Evolutionary conservation across 768 basidiomycete species (phyloP).

Genomic region (Cystofilobasidium ferigula): DNA sequence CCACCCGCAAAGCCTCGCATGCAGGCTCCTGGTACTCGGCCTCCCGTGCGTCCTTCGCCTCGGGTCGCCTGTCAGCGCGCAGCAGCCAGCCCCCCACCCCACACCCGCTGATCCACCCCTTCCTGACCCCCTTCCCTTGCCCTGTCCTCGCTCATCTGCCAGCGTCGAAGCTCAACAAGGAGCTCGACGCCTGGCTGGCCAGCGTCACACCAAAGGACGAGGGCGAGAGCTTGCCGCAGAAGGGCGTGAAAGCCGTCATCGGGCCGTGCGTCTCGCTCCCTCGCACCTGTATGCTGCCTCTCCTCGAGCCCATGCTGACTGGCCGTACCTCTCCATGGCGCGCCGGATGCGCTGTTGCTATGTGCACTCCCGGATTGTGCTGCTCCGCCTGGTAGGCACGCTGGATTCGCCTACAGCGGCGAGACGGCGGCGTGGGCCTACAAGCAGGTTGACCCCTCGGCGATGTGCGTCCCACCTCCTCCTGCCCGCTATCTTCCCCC

Average conservation of each 20-base stretch:
- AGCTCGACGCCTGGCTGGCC: slow-evolving; percentile 53
- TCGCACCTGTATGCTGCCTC: neutral
- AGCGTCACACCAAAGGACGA: slow-evolving; percentile 42
- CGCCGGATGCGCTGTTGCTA: neutral
- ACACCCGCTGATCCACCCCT: neutral
- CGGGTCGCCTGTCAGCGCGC: slow-evolving; percentile 12
- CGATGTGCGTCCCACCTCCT: slow-evolving; percentile 55
- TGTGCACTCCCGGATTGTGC: neutral
- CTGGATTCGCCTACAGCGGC: neutral
- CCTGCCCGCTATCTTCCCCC: neutral
- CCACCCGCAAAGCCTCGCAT: slow-evolving; percentile 52
- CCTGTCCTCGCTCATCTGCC: slow-evolving; percentile 11
- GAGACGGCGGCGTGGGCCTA: slow-evolving; percentile 82
- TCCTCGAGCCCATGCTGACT: neutral
- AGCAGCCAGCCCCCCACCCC: neutral
- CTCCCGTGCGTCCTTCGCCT: slow-evolving; percentile 33
- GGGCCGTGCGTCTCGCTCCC: slow-evolving; percentile 61
- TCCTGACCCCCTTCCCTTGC: neutral
- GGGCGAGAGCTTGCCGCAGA: slow-evolving; percentile 57
- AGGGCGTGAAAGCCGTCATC: slow-evolving; percentile 73
- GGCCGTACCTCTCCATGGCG: no score
- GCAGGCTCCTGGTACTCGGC: slow-evolving; percentile 82
- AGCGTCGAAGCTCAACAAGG: slow-evolving; percentile 41
- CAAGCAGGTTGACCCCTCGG: slow-evolving; percentile 65
- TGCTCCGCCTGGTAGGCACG: neutral